Base-by-base conservation (phyloP, 371 early-diverging fungal species). In the Chytridium lagenaria region DNA sequence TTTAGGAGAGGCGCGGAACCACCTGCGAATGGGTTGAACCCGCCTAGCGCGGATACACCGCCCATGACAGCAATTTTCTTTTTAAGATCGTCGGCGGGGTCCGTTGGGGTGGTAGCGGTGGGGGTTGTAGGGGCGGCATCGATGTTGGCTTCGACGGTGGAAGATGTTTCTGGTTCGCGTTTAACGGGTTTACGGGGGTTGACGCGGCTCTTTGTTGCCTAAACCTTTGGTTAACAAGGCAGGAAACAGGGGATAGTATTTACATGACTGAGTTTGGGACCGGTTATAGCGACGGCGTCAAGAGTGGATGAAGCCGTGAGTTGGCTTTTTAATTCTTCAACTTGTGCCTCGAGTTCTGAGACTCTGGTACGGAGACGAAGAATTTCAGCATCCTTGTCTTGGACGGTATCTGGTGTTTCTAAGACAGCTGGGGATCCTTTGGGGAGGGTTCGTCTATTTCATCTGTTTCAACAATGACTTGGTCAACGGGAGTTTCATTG, bases 1-100 rank as follows among this genome's bases (percentile, higher is more conserved):
- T 68, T 68, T 31, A 68, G 40, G 12, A 52, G 15, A 26, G 74
- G 74, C 0, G 69, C 63, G 22, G n/a, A n/a, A n/a, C 64, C 75
- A 30, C 65, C 65, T 0, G 70, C 70, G 52, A 75, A 75, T 1
- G 75, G 75, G 33, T 75, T 75, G 75, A 75, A 75, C 2, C 74
- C 74, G 38, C 75, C 75, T 26, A 75, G 61, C 5, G 68, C 68
- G 59, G 44, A 50, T 0, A 75, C 75, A 26, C 75, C 75, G 12
- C 75, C 75, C 70, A 75, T 75, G n/a, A 30, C 69, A 3, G 63
- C 67, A 34, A 69, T 69, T 34, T 74, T 74, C 65, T 74, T 69
- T 50, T 55, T 26, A 33, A 74, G 37, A 10, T 31, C 39, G n/a
- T n/a, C 30, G 26, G 33, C 55, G 36, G 12, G 12, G 68, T 5